Evolutionary conservation across 805 yeast species (phyloP), one percentile per base, ranked within the genome.

Genomic region (Naumovozyma castellii): DNA sequence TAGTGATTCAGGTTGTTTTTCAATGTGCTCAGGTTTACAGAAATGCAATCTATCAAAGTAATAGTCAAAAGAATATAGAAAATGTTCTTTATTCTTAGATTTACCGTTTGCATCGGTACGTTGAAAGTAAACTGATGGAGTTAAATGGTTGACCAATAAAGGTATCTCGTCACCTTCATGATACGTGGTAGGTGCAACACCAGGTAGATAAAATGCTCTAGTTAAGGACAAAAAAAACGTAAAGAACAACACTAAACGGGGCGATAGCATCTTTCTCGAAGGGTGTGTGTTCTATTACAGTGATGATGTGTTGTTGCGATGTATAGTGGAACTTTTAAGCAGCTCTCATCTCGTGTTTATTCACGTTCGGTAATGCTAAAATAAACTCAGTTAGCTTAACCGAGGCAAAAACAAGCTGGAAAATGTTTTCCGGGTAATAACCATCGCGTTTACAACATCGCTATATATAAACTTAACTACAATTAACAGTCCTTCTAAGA

Each of bases 181-280:
- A 57, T 90, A 92, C 37, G 90, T 81, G 1, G 94, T 84, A 15
- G 98, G 97, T 0, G 97, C 95, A 18, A 87, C 92, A 6, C 97
- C 97, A 0, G 97, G 97, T 41, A 92, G 68, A 57, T 92, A 90
- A 64, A 92, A 90, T 2, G 80, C 94, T 32, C 47, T 35, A 2
- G 44, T 32, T 16, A 37, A 16, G 14, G 51, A 33, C 16, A 45
- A 18, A 8, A 35, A 40, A 19, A 43, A 31, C 20, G 44, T 34
- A 6, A 39, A 33, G 31, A 36, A 27, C 10, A 40, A 17, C 20
- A 42, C 25, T 13, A 42, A 25, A 15, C n/a, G 3, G 5, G 36
- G 14, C 5, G 14, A 9, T 29, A 13, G 5, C 32, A 29, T 29
- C 13, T 9, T 29, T 29, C 13, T 29, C 13, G 10, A 10, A 22